Percentiles rank a stretch among this genome's conserved stretches.
Conservation (phyloP, 2,329 filamentous ascomycete species). For the Magnaporthiopsis incrustans region DNA sequence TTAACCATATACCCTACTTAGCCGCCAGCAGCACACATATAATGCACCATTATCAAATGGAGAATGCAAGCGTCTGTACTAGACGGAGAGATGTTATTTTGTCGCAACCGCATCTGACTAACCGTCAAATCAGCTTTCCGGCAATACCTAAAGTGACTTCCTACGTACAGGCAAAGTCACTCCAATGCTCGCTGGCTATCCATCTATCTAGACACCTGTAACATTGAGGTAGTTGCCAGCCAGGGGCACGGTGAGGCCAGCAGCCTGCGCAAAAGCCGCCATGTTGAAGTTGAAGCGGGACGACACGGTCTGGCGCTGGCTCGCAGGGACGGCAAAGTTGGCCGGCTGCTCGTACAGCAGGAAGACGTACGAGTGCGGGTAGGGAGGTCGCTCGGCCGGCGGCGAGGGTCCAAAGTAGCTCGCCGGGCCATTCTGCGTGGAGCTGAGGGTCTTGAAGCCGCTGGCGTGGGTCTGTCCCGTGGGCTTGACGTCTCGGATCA, state of each 20-base stretch:
- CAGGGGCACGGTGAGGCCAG: conserved; percentile 8
- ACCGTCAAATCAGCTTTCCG: too few relatives aligned
- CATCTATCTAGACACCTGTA: conserved; percentile 3
- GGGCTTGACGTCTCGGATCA: conserved; percentile 19
- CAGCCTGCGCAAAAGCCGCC: conserved; percentile 9
- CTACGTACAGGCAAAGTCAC: too few relatives aligned
- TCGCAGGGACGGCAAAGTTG: conserved; percentile 22
- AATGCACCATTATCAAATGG: too few relatives aligned
- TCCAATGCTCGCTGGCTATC: neutral
- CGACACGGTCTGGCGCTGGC: conserved; percentile 6
- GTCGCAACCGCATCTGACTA: too few relatives aligned
- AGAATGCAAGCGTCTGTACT: too few relatives aligned
- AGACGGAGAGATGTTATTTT: too few relatives aligned
- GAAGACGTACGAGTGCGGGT: conserved; percentile 29
- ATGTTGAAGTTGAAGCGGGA: conserved; percentile 11
- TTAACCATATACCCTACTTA: too few relatives aligned
- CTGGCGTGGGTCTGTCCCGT: conserved; percentile 8
- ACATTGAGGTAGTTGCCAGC: conserved; percentile 12
- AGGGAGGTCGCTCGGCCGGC: conserved; percentile 24
- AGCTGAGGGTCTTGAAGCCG: conserved; percentile 14
- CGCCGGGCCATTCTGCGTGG: conserved; percentile 15
- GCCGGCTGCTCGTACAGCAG: conserved; percentile 28
- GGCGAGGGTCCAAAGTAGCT: conserved; percentile 23
- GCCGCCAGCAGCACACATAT: too few relatives aligned
- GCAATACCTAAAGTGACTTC: too few relatives aligned